phyloP scores from a whole-genome alignment of 495 filamentous ascomycete species.

The Diplogelasinospora grovesii region DNA sequence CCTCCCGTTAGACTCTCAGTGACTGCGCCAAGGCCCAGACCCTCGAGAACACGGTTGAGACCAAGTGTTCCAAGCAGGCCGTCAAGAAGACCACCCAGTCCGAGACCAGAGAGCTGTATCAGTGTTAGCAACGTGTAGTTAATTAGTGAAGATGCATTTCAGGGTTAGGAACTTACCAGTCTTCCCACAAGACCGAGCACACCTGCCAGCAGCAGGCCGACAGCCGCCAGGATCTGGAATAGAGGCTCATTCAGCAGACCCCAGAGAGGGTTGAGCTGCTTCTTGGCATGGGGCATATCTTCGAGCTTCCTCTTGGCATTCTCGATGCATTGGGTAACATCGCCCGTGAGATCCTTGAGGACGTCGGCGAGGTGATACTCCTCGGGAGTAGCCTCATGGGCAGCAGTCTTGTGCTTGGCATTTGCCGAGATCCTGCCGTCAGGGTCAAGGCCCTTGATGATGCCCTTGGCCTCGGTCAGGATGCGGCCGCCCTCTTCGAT shows the following conservation, averaged over 20 bases:
- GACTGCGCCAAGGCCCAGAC: slow-evolving; percentile 62
- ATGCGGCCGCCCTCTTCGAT: slow-evolving; percentile 79
- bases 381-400: slow-evolving; percentile 78
- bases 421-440: slow-evolving; percentile 80
- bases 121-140: slow-evolving; percentile 8
- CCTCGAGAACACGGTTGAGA: slow-evolving; percentile 66
- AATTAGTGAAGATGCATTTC: not conserved
- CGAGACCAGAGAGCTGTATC: slow-evolving; percentile 63
- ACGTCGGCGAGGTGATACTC: slow-evolving; percentile 79
- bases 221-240: slow-evolving; percentile 88
- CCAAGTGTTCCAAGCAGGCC: slow-evolving; percentile 76
- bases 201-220: slow-evolving; percentile 75
- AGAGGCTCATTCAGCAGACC: slow-evolving; percentile 74
- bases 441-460: slow-evolving; percentile 85
- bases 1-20: slow-evolving; percentile 45
- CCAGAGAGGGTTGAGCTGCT: slow-evolving; percentile 86
- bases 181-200: slow-evolving; percentile 76
- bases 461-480: slow-evolving; percentile 80
- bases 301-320: slow-evolving; percentile 77
- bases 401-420: slow-evolving; percentile 73
- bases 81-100: slow-evolving; percentile 73
- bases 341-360: slow-evolving; percentile 65
- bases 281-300: slow-evolving; percentile 91
- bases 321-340: slow-evolving; percentile 70
- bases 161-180: slow-evolving; percentile 35